Conservation (phyloP, 2,329 filamentous ascomycete genomes). For the Fusarium proliferatum region DNA sequence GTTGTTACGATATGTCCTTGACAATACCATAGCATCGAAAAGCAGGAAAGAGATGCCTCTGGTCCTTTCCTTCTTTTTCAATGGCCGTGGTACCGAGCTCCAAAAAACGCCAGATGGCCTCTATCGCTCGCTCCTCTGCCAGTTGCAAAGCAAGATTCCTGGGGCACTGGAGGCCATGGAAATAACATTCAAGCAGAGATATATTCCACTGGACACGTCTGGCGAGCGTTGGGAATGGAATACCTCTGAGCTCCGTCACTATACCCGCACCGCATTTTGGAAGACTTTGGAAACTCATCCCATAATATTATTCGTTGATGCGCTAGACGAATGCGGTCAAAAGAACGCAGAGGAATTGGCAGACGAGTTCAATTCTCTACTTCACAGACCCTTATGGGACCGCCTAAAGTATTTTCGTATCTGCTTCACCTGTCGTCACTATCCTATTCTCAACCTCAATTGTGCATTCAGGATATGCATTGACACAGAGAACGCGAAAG, state of each 20-base stretch:
- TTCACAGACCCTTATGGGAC: slow-evolving; percentile 23
- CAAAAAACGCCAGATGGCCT: not conserved
- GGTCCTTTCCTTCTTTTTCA: not conserved
- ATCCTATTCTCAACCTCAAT: slow-evolving; percentile 42
- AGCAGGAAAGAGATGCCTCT: not conserved
- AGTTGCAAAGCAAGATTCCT: not conserved
- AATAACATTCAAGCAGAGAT: slow-evolving; percentile 14
- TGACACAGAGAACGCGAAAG: slow-evolving; percentile 47
- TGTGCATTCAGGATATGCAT: slow-evolving; percentile 41
- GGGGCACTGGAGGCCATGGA: slow-evolving; percentile 34
- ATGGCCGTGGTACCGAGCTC: not conserved
- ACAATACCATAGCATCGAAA: not conserved
- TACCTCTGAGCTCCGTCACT: slow-evolving; percentile 28
- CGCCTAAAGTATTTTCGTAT: slow-evolving; percentile 36
- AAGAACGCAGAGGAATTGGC: slow-evolving; percentile 35
- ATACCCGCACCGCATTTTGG: slow-evolving; percentile 37
- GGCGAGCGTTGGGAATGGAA: slow-evolving; percentile 46
- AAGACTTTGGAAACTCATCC: slow-evolving; percentile 29
- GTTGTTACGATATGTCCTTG: not conserved
- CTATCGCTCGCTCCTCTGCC: not conserved
- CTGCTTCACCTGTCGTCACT: slow-evolving; percentile 50
- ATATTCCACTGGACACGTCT: slow-evolving; percentile 7
- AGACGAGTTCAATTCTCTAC: slow-evolving; percentile 26
- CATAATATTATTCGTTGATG: slow-evolving; percentile 50
- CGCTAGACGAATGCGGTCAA: slow-evolving; percentile 50